Base-by-base conservation (phyloP, 176 grass and related monocot species). In the Elymus sibiricus region DNA sequence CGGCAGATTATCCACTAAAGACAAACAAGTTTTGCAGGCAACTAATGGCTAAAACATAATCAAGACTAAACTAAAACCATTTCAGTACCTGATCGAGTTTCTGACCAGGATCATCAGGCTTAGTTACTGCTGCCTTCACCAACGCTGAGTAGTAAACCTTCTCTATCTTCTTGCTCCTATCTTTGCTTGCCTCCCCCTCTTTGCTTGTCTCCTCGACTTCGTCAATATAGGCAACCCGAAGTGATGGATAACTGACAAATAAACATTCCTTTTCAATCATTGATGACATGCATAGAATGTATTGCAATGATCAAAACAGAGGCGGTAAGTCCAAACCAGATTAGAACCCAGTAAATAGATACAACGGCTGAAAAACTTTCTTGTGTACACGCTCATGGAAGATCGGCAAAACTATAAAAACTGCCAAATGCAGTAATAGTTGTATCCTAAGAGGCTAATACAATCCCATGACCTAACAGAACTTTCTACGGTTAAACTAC, bases 131-230 rank as follows among this genome's bases (percentile, higher is more conserved):
- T 14, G 90, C 93, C 87, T 94, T 94, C 72, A 94, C 93, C 74
- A 94, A 51, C 7, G 90, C 87, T 28, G 93, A 94, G 71, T 94
- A 94, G 82, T 98, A 95, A 89, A 92, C 95, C 81, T 98, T 98
- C 60, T 93, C 91, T 82, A 88, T 95, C 84, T 93, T 95, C 80
- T 87, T 92, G 67, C 74, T 87, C 40, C 81, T 82, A 83, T 90
- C 91, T 84, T 84, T 78, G 42, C 80, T 86, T 56, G 91, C 14
- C 55, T 93, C 91, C 87, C 95, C 95, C 80, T 90, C 89, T 84
- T 84, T 78, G 42, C 80, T 86, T 56, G 91, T 17, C 55, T 95
- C 91, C 87, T 98, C 95, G 21, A 98, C 95, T 80, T 98, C 95
- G 79, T 98, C 95, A 85, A 98, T 95, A 82, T 98, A n/a, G n/a